These are phyloP conservation scores for Aphanomyces invadans DNA, from an alignment of 352 stramenopile genomes.

Conservation along the genomic window DNA sequence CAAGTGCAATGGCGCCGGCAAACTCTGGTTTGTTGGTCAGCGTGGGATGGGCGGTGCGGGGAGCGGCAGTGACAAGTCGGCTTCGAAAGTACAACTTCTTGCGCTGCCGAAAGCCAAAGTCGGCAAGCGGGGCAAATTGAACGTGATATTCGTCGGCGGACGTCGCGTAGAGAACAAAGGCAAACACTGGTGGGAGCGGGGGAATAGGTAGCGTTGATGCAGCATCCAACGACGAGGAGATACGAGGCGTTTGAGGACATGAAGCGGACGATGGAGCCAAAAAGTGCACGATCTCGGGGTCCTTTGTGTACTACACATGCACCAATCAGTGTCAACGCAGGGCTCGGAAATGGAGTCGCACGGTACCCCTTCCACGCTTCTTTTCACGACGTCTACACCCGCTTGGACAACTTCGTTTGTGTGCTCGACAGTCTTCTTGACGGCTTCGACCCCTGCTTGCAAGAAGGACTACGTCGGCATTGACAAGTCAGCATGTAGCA, in stretches of 20 bases:
- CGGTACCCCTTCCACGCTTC: constrained; percentile 14
- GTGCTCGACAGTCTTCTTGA: constrained; percentile 24
- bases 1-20: constrained; percentile 36
- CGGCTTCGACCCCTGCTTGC: constrained; percentile 10
- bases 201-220: too few relatives aligned
- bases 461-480: constrained; percentile 7
- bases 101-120: constrained; percentile 40
- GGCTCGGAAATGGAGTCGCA: not conserved
- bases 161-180: constrained; percentile 62
- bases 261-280: not conserved
- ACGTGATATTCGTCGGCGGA: constrained; percentile 35
- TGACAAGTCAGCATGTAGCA: too few relatives aligned
- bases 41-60: constrained; percentile 36
- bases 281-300: not conserved
- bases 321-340: not conserved
- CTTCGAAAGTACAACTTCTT: constrained; percentile 41
- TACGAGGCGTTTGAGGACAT: constrained; percentile 12
- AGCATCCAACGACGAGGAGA: too few relatives aligned
- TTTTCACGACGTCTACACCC: constrained; percentile 22
- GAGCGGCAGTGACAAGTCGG: constrained; percentile 38
- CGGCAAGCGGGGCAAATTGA: constrained; percentile 50
- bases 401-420: constrained; percentile 19
- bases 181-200: constrained; percentile 36
- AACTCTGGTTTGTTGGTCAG: constrained; percentile 37
- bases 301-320: constrained; percentile 2